Base-by-base conservation (phyloP, 768 basidiomycete species). In the Austroboletus festivus region DNA sequence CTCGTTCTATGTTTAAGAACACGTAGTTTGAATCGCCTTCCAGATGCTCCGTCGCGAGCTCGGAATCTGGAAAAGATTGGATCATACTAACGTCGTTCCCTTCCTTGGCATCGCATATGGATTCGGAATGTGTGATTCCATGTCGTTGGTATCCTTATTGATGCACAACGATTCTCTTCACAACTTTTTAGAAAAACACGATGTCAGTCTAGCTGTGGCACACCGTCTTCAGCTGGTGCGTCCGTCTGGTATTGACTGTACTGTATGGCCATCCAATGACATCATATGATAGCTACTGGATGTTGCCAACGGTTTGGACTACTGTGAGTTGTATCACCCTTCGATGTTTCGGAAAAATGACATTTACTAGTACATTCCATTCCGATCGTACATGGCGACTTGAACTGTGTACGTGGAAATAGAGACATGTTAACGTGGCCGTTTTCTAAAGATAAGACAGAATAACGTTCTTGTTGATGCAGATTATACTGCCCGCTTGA, bases 101-200 rank as follows among this genome's bases (percentile, higher is more conserved):
- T 35, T 35, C 15, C 34, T 35, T 5, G 34, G 34, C 16, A n/a
- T 35, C 34, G 34, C 34, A 8, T 16, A 35, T 35, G 34, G 34
- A 35, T 35, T 35, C 34, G 34, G 34, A n/a, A 13, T 35, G 16
- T 35, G 16, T 35, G 34, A 35, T 35, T 35, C 34, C 8, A 35
- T 35, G 34, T 35, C 34, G 10, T n/a, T 35, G 10, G 34, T 35
- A 13, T 35, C 34, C 16, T 15, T 5, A n/a, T 47, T 38, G 46
- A 47, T 47, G 46, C 22, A 26, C 3, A 47, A 47, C 24, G 30
- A 20, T n/a, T 40, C 38, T 18, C 46, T 47, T 24, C 28, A 47
- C 11, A 11, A n/a, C 15, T 47, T 47, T 28, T 24, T 47, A 5
- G 20, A 9, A 8, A 23, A 11, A 4, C 13, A 47, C 19, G 21